Evolutionary conservation across 106 monocot genomes (phyloP), one percentile per base, ranked within the genome.

Genomic region (Apostasia ramifera): DNA sequence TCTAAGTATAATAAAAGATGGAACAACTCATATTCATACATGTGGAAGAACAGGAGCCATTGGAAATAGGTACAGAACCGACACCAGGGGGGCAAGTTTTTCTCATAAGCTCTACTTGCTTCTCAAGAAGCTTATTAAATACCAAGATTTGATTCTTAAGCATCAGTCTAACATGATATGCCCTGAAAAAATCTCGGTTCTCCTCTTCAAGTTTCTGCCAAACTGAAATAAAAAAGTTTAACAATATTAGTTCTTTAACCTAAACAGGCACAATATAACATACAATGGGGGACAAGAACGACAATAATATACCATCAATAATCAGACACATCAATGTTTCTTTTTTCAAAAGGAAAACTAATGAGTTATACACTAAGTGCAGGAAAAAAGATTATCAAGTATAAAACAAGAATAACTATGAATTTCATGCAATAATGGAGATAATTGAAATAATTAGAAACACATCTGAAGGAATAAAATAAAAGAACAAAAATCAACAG

Each of bases 131-230:
- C 70, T 84, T 82, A 73, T 95, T 92, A 68, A 92, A 95, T 42
- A 86, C 63, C 70, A 79, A 10, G 55, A 95, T 89, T 76, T 95
- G 91, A 66, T 95, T 77, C 70, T 95, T 95, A 61, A 95, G 76
- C 70, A 84, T 76, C 67, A 92, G 77, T 61, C 95, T 89, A 73
- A 86, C 74, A 89, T 89, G 80, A 79, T 95, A 95, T 57, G 95
- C 91, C 69, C 92, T 92, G 66, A 95, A 95, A 78, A 95, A 95
- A 44, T 92, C 91, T 50, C 70, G 80, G 76, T 95, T 92, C 77
- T 95, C 86, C 67, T 95, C 91, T 71, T 92, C 91, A 78, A 95
- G 95, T 73, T 92, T 88, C 68, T 86, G 95, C 95, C 95, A 95
- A 66, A 95, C 95, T 95, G 81, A 48, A 69, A 37, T 47, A 41